Base-by-base conservation (phyloP, 2,329 filamentous ascomycete genomes). In the Botrytis cinerea region DNA sequence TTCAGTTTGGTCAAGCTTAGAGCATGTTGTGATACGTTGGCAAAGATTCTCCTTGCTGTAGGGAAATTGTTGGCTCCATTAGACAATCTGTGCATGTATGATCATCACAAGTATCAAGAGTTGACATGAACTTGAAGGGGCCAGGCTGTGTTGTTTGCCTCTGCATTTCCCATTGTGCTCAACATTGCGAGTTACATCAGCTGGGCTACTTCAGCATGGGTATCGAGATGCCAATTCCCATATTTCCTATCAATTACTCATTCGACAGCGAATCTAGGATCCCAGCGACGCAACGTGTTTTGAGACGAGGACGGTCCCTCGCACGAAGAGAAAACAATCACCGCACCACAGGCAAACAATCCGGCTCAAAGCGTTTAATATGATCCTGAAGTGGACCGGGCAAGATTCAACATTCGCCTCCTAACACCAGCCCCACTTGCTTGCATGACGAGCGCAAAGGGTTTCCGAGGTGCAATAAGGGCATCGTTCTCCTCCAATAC, bases 371-470 rank as follows among this genome's bases (percentile, higher is more conserved):
- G 46, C 64, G 10, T 32, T 57, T 43, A 7, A 32, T 16, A n/a
- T 22, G 14, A n/a, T 6, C 5, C 10, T 1, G 18, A 57, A 8
- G 12, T 57, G 6, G 18, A 45, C 7, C 48, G 54, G n/a, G 18
- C 38, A 69, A 9, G 20, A 59, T 69, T 43, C 38, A 54, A 18
- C 12, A 25, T 69, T 57, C 48, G 66, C 35, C 48, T 57, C 38
- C 38, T 57, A 51, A 32, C 32, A 59, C 45, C 61, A 67, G 38
- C 35, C 22, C 46, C 46, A 72, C 28, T 20, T 51, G 28, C 35
- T 69, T 48, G 62, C 62, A 72, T 68, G 71, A 43, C 51, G 32
- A 60, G 63, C 40, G 67, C 71, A 72, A 32, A 72, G 28, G 40
- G 14, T 25, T 38, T 72, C 48, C 12, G 22, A 16, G 57, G 40